Evolutionary conservation across 2,329 filamentous ascomycete species (phyloP).

Genomic region (Ophiosphaerella herpotricha): DNA sequence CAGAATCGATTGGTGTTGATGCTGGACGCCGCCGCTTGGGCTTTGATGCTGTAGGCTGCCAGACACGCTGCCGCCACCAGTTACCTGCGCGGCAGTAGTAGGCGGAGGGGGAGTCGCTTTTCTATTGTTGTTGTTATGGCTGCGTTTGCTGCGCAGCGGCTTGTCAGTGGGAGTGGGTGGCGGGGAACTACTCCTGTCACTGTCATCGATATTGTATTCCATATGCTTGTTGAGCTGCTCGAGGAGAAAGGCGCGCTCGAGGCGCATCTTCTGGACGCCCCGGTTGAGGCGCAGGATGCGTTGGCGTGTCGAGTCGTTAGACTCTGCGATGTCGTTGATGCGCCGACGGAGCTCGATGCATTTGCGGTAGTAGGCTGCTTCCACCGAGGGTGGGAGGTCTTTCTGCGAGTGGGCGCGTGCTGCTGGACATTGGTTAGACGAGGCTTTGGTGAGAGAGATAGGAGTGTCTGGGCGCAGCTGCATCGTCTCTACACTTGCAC

Average conservation of each 20-base stretch:
- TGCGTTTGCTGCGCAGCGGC: conserved; percentile 74
- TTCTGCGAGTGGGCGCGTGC: conserved; percentile 40
- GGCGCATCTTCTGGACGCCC: conserved; percentile 86
- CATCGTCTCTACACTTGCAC: neutral
- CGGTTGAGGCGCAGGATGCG: conserved; percentile 80
- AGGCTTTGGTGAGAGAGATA: neutral
- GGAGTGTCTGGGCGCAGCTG: neutral
- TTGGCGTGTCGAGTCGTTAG: conserved; percentile 81
- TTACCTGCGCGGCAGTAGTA: too few species aligned
- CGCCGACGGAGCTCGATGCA: conserved; percentile 93
- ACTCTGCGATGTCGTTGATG: conserved; percentile 87
- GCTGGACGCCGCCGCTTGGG: conserved; percentile 8
- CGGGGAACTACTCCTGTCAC: conserved; percentile 78
- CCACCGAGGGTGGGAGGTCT: conserved; percentile 80
- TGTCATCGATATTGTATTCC: conserved; percentile 60
- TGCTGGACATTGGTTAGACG: conserved; percentile 18
- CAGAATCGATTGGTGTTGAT: conserved; percentile 24
- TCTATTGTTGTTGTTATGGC: conserved; percentile 63
- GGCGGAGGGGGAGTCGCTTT: conserved; percentile 41
- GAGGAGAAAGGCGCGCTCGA: conserved; percentile 71
- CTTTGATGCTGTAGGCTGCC: conserved; percentile 3
- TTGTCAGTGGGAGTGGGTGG: conserved; percentile 81
- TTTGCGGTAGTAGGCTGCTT: conserved; percentile 94
- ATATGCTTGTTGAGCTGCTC: conserved; percentile 55
- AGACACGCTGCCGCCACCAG: neutral